phyloP scores from a whole-genome alignment of 108 stramenopile genomes.

The Chaetoceros tenuissimus region DNA sequence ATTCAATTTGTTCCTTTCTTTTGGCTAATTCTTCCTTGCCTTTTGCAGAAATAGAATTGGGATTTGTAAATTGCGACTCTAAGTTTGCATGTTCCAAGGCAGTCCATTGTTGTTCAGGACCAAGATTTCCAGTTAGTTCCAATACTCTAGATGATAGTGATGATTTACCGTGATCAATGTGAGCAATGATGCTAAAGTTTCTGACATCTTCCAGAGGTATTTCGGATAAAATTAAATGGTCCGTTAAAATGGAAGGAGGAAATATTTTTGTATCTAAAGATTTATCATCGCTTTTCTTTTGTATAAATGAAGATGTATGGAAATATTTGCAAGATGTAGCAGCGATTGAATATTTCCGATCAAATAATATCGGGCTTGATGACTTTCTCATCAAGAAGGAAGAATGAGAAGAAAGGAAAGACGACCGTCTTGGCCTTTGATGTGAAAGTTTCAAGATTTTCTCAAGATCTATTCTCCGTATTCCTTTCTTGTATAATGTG shows the following conservation, averaged over 20 bases:
- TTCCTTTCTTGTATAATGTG: too few relatives aligned
- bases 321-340: too few relatives aligned
- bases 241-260: constrained; percentile 37
- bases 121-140: constrained; percentile 84
- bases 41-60: background rate
- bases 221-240: constrained; percentile 40
- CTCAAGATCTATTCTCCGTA: too few relatives aligned
- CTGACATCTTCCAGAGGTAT: constrained; percentile 75
- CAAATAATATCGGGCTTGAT: too few relatives aligned
- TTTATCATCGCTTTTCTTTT: too few relatives aligned
- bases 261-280: background rate
- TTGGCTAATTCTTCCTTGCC: constrained; percentile 5
- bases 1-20: constrained; percentile 75
- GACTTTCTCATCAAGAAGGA: too few relatives aligned
- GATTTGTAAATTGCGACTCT: background rate
- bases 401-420: too few relatives aligned
- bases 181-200: constrained; percentile 83
- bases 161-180: constrained; percentile 92
- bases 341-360: too few relatives aligned
- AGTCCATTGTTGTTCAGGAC: constrained; percentile 41
- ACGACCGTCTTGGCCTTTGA: too few relatives aligned
- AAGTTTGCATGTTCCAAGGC: constrained; percentile 29
- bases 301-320: too few relatives aligned
- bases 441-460: too few relatives aligned
- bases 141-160: constrained; percentile 72